A percentile compares a stretch with the other conserved stretches of the same genome.
Evolutionary conservation across 2,329 filamentous ascomycete genomes (phyloP).

Genomic region (Phialophora verrucosa): DNA sequence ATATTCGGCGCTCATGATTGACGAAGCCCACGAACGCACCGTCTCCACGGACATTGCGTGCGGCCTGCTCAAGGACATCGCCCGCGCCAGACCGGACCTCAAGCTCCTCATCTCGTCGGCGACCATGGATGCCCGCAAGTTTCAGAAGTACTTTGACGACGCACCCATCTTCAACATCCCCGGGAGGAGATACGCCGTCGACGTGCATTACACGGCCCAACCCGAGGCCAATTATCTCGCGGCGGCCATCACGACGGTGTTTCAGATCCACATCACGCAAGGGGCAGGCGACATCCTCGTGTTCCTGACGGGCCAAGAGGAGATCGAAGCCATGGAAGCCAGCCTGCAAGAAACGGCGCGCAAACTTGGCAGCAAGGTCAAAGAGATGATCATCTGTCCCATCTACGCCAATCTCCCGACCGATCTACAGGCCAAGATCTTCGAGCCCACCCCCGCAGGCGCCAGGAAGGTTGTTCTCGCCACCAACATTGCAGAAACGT

Average conservation of each 20-base stretch:
- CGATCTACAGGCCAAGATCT: conserved; percentile 90
- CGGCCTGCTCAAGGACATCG: conserved; percentile 86
- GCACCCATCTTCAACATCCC: conserved; percentile 95
- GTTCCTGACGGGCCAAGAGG: conserved; percentile 93
- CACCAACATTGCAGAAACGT: conserved; percentile 97
- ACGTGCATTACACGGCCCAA: conserved; percentile 86
- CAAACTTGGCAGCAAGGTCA: conserved; percentile 82
- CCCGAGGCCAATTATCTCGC: conserved; percentile 94
- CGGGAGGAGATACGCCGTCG: conserved; percentile 84
- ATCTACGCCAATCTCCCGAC: conserved; percentile 94
- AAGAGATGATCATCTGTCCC: conserved; percentile 86
- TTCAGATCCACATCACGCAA: conserved; percentile 91
- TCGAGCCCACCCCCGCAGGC: conserved; percentile 85
- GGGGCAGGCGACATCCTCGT: conserved; percentile 87
- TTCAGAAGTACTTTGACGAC: conserved; percentile 88
- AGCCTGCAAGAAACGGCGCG: conserved; percentile 83
- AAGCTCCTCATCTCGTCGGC: conserved; percentile 92
- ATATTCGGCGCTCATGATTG: conserved; percentile 92
- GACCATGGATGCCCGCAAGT: conserved; percentile 92
- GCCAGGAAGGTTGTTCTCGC: conserved; percentile 90
- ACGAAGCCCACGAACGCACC: conserved; percentile 95
- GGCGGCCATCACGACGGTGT: conserved; percentile 88
- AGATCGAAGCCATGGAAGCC: conserved; percentile 87
- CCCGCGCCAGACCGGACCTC: conserved; percentile 79
- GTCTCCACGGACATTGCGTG: conserved; percentile 89